Evolutionary conservation across 495 filamentous ascomycete species (phyloP).

Genomic region (Penicillium daleae): DNA sequence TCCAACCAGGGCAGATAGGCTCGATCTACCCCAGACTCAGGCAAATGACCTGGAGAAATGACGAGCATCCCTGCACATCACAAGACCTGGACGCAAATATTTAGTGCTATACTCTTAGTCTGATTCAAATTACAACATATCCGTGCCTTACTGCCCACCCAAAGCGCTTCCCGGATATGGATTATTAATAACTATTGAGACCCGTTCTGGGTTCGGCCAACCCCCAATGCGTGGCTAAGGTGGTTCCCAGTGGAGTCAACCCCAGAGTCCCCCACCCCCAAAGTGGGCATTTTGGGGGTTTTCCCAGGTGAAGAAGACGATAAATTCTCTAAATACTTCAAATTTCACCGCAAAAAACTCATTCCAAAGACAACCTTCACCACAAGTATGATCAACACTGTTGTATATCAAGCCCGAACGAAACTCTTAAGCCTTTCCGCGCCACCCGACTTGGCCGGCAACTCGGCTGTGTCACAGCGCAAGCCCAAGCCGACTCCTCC

Average conservation of each 20-base stretch:
- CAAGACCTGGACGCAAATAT: not conserved
- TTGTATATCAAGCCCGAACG: not conserved
- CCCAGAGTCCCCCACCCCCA: slow-evolving; percentile 9
- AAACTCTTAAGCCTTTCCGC: slow-evolving; percentile 9
- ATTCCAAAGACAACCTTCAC: not conserved
- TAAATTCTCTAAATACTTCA: not conserved
- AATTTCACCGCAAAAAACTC: not conserved
- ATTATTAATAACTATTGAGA: too few species aligned
- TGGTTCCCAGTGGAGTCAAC: slow-evolving; percentile 6
- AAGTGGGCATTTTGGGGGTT: slow-evolving; percentile 7
- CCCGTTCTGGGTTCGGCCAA: not conserved
- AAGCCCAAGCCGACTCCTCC: slow-evolving; percentile 5
- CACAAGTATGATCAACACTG: not conserved
- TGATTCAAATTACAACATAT: too few species aligned
- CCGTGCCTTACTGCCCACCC: too few species aligned
- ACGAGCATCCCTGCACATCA: not conserved
- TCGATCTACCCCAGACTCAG: not conserved
- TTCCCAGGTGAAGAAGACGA: not conserved
- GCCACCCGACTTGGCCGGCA: slow-evolving; percentile 21
- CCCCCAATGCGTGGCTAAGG: not conserved
- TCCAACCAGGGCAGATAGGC: not conserved
- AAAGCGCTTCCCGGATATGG: too few species aligned
- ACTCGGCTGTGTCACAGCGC: slow-evolving; percentile 8
- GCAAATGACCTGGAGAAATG: not conserved
- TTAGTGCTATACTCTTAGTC: too few species aligned